Conservation (phyloP, 1,284 basidiomycete genomes). For the Ganoderma resinaceum region DNA sequence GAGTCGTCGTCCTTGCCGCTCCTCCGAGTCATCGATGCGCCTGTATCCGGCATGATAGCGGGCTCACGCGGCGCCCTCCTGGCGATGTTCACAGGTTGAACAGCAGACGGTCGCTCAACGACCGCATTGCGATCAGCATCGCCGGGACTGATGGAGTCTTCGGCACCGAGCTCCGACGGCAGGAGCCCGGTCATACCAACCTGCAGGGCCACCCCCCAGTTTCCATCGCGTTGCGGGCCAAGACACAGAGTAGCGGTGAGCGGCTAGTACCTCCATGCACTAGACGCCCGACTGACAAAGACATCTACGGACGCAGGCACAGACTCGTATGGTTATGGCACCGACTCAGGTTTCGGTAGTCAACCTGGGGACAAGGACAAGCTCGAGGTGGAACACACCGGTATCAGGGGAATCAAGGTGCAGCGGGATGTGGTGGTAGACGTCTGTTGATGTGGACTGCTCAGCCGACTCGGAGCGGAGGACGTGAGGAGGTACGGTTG, state of each 20-base stretch:
- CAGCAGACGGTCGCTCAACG: slow-evolving; percentile 2
- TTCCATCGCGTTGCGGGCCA: neutral
- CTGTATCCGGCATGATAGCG: neutral
- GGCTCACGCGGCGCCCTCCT: neutral
- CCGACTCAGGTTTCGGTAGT: neutral
- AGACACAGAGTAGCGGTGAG: neutral
- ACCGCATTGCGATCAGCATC: neutral
- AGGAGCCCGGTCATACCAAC: neutral
- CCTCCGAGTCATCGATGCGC: neutral
- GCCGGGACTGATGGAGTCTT: neutral
- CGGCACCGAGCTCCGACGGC: neutral
- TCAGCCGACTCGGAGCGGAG: neutral
- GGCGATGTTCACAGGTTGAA: neutral
- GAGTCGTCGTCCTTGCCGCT: neutral
- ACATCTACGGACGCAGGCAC: neutral
- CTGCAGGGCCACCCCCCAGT: neutral
- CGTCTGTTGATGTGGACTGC: neutral
- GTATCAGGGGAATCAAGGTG: neutral
- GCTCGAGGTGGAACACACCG: neutral
- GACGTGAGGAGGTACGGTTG: too few relatives aligned
- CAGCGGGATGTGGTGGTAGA: neutral
- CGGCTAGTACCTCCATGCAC: too few relatives aligned
- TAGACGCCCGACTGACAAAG: neutral
- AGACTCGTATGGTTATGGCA: neutral
- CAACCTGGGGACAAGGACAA: neutral